Evolutionary conservation across 2,329 filamentous ascomycete genomes (phyloP).

Genomic region (Aphanoascus verrucosus): DNA sequence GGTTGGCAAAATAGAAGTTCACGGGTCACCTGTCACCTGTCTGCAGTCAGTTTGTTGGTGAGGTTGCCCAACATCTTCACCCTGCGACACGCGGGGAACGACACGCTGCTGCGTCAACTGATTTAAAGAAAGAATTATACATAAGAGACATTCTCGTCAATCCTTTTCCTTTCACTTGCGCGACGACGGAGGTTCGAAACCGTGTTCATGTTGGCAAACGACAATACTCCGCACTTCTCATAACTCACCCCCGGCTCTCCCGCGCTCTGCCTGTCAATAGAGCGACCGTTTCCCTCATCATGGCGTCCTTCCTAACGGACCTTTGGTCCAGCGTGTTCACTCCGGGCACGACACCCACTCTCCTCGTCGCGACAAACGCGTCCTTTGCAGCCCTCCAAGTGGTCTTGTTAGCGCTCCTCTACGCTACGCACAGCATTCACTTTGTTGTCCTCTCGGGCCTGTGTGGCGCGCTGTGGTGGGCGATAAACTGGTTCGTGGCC

Average conservation of each 20-base stretch:
- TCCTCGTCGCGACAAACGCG: constrained; percentile 80
- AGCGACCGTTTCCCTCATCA: constrained; percentile 16
- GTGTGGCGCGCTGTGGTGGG: constrained; percentile 74
- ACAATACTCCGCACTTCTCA: no score
- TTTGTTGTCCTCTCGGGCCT: constrained; percentile 72
- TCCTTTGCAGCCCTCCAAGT: constrained; percentile 78
- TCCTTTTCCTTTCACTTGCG: not conserved
- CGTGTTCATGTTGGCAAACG: not conserved
- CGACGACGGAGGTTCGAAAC: not conserved
- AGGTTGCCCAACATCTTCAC: constrained; percentile 5
- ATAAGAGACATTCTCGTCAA: not conserved
- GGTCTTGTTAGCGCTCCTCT: constrained; percentile 62
- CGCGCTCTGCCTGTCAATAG: no score
- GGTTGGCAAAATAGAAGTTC: no score
- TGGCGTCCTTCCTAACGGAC: constrained; percentile 53
- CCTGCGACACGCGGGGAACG: not conserved
- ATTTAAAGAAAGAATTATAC: not conserved
- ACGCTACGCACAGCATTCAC: constrained; percentile 78
- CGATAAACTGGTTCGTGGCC: constrained; percentile 91
- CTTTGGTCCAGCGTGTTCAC: constrained; percentile 92
- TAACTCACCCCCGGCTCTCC: not conserved
- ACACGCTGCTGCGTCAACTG: not conserved
- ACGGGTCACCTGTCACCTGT: no score
- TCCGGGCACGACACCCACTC: constrained; percentile 75
- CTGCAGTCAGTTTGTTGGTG: no score